phyloP scores from a whole-genome alignment of 1,284 basidiomycete species.

The Sanghuangporus sanghuang region DNA sequence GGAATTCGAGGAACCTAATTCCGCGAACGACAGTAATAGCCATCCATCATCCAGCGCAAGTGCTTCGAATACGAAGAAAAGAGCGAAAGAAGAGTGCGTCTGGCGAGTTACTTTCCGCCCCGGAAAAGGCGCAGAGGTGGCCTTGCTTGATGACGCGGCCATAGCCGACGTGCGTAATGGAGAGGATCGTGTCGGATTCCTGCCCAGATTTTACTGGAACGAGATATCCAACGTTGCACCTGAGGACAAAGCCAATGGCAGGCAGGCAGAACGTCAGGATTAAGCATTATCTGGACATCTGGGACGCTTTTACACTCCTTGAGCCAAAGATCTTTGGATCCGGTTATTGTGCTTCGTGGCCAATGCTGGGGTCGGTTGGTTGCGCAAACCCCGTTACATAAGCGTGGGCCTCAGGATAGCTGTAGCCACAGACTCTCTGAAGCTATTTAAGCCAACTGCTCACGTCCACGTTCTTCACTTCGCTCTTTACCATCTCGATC shows the following conservation, averaged over 20 bases:
- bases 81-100: constrained; percentile 31
- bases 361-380: background rate
- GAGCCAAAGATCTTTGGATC: background rate
- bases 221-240: background rate
- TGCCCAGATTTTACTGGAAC: constrained; percentile 60
- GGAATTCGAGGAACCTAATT: constrained; percentile 1
- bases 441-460: background rate
- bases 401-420: background rate
- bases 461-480: background rate
- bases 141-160: constrained; percentile 39
- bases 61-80: background rate
- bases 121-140: constrained; percentile 42
- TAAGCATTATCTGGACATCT: background rate
- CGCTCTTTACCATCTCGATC: background rate
- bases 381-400: background rate
- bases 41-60: constrained; percentile 14
- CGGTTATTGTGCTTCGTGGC: background rate
- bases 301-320: background rate
- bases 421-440: background rate
- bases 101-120: constrained; percentile 69
- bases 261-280: background rate
- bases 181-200: constrained; percentile 69
- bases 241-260: background rate
- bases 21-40: constrained; percentile 1
- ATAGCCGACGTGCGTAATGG: constrained; percentile 54